These are phyloP conservation scores for Vigna unguiculata DNA, from an alignment of 306 rosid species.

Conservation along the genomic window DNA sequence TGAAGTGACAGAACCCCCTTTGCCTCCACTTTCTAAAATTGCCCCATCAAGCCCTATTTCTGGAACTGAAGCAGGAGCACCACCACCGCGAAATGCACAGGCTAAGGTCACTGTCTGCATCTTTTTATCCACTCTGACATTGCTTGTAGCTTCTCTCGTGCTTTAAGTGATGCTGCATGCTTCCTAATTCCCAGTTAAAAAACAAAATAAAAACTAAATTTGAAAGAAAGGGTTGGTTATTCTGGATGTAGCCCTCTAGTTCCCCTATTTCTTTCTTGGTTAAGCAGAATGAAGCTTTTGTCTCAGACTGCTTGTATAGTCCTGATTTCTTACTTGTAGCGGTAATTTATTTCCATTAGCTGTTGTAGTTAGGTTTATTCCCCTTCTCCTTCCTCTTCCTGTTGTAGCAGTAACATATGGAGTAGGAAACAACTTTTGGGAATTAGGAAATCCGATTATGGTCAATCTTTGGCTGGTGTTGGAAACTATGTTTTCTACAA, in stretches of 20 bases:
- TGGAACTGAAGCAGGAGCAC: conserved; percentile 34
- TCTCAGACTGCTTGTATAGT: conserved; percentile 46
- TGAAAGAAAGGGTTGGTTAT: neutral
- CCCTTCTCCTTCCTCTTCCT: conserved; percentile 21
- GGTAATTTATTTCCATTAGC: conserved; percentile 38
- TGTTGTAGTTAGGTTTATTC: conserved; percentile 50
- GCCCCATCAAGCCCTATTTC: conserved; percentile 35
- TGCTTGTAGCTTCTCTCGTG: conserved; percentile 53
- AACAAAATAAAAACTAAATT: neutral
- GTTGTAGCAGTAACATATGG: neutral
- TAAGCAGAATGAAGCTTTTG: conserved; percentile 41
- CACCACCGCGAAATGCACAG: conserved; percentile 51
- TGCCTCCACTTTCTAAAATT: conserved; percentile 52
- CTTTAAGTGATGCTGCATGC: conserved; percentile 15
- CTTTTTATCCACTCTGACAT: conserved; percentile 50
- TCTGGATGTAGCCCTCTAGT: conserved; percentile 32
- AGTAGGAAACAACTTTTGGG: neutral
- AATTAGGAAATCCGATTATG: neutral
- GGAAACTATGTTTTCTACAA: neutral
- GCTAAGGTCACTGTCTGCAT: conserved; percentile 53
- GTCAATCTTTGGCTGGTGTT: neutral
- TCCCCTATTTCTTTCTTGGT: conserved; percentile 31
- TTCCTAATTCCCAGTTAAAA: neutral
- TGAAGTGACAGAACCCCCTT: conserved; percentile 72
- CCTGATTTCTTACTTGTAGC: conserved; percentile 6